phyloP scores from a whole-genome alignment of 2,329 filamentous ascomycete species.

The Xylogone sp. region DNA sequence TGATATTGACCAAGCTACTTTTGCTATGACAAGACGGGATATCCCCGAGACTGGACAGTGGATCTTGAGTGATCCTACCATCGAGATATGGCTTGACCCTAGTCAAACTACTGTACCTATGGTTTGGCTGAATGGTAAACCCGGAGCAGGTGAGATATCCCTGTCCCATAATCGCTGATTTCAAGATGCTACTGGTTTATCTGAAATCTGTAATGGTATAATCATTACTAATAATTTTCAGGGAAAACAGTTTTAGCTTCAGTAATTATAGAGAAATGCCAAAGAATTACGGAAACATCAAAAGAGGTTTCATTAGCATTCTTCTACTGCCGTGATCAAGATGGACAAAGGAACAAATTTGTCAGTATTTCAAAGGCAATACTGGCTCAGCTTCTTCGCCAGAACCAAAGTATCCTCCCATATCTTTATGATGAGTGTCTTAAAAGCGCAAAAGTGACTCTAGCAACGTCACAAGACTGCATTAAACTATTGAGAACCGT shows the following conservation, averaged over 20 bases:
- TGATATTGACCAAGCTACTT: slow-evolving; percentile 19
- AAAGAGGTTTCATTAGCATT: slow-evolving; percentile 21
- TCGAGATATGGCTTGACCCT: slow-evolving; percentile 14
- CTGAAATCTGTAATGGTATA: background rate
- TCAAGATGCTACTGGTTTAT: background rate
- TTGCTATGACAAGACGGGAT: slow-evolving; percentile 8
- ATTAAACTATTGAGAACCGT: slow-evolving; percentile 27
- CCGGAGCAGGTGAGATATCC: slow-evolving; percentile 31
- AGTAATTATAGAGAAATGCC: slow-evolving; percentile 30
- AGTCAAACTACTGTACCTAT: slow-evolving; percentile 18
- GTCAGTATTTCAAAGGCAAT: slow-evolving; percentile 28
- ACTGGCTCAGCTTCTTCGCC: slow-evolving; percentile 30
- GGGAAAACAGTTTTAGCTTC: slow-evolving; percentile 38
- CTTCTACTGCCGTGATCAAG: slow-evolving; percentile 36
- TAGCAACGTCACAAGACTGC: slow-evolving; percentile 21
- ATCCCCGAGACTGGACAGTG: slow-evolving; percentile 25
- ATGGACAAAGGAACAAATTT: slow-evolving; percentile 28
- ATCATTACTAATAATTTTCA: slow-evolving; percentile 9
- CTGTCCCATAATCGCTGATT: background rate
- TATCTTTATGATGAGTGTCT: slow-evolving; percentile 31
- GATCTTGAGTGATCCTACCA: slow-evolving; percentile 22
- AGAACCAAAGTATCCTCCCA: slow-evolving; percentile 24
- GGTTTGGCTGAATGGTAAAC: slow-evolving; percentile 36
- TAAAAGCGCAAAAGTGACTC: slow-evolving; percentile 24
- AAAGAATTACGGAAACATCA: slow-evolving; percentile 4